These are phyloP conservation scores for Hippophae gyantsensis DNA, from an alignment of 306 rosid genomes.

Conservation along the genomic window DNA sequence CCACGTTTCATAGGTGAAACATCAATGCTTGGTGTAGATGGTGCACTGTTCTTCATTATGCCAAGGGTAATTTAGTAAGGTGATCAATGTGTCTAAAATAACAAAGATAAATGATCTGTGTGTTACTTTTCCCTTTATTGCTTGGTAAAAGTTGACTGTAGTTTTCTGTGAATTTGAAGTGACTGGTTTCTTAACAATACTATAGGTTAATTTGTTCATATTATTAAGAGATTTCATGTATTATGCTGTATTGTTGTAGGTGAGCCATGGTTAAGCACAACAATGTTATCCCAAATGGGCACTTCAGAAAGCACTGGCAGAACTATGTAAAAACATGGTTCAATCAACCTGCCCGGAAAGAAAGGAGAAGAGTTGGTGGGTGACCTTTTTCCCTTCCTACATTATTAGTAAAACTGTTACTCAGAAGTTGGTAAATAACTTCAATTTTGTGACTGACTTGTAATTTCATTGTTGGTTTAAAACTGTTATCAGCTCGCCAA, in stretches of 20 bases:
- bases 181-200: not conserved
- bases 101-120: too few species aligned
- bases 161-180: not conserved
- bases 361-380: constrained; percentile 52
- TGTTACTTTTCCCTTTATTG: too few species aligned
- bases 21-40: too few species aligned
- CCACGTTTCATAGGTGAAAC: too few species aligned
- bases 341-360: constrained; percentile 60
- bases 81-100: too few species aligned
- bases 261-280: constrained; percentile 66
- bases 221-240: not conserved
- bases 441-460: not conserved
- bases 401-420: not conserved
- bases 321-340: constrained; percentile 69
- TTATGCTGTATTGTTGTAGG: constrained; percentile 9
- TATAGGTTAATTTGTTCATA: not conserved
- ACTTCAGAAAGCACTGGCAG: constrained; percentile 69
- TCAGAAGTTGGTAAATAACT: too few species aligned
- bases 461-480: not conserved
- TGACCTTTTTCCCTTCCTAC: not conserved
- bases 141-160: too few species aligned
- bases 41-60: too few species aligned
- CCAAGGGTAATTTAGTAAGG: too few species aligned
- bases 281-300: constrained; percentile 58
- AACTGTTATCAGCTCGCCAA: constrained; percentile 40